A percentile compares a stretch with the other conserved stretches of the same genome.
Evolutionary conservation across 2,329 filamentous ascomycete genomes (phyloP).

Genomic region (Orbilia javanica): DNA sequence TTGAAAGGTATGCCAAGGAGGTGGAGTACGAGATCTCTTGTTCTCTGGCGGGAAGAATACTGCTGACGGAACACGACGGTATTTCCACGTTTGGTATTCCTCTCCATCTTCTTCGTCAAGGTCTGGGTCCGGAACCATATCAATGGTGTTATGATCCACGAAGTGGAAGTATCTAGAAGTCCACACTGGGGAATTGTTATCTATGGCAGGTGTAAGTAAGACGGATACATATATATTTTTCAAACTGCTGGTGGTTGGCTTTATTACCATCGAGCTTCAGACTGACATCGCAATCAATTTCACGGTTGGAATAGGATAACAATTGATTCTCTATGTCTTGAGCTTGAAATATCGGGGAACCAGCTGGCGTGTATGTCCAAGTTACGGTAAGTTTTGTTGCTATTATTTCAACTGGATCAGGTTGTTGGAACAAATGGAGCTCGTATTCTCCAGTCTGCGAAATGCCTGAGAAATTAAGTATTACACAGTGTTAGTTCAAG

Average conservation of each 20-base stretch:
- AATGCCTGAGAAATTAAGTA: slow-evolving; percentile 8
- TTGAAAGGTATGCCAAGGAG: neutral
- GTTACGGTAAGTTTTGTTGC: slow-evolving; percentile 20
- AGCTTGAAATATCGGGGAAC: neutral
- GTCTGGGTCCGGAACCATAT: slow-evolving; percentile 13
- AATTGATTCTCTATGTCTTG: slow-evolving; percentile 16
- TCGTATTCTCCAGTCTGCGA: slow-evolving; percentile 13
- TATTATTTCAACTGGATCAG: neutral
- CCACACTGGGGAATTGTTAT: neutral
- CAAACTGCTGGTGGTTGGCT: neutral
- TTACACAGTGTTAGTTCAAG: neutral
- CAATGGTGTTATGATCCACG: slow-evolving; percentile 11
- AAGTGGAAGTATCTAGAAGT: slow-evolving; percentile 4
- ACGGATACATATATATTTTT: neutral
- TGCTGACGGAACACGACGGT: neutral
- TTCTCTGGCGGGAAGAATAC: slow-evolving; percentile 20
- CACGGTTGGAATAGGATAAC: neutral
- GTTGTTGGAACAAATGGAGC: slow-evolving; percentile 34
- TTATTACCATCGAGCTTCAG: neutral
- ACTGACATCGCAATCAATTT: neutral
- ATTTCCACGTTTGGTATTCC: slow-evolving; percentile 2
- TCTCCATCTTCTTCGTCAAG: neutral
- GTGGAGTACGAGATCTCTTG: neutral
- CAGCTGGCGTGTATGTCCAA: neutral
- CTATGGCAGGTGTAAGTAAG: neutral